A percentile compares a stretch with the other conserved stretches of the same genome.
Conservation (phyloP, 2,329 filamentous ascomycete species). For the Elsinoe batatas region DNA sequence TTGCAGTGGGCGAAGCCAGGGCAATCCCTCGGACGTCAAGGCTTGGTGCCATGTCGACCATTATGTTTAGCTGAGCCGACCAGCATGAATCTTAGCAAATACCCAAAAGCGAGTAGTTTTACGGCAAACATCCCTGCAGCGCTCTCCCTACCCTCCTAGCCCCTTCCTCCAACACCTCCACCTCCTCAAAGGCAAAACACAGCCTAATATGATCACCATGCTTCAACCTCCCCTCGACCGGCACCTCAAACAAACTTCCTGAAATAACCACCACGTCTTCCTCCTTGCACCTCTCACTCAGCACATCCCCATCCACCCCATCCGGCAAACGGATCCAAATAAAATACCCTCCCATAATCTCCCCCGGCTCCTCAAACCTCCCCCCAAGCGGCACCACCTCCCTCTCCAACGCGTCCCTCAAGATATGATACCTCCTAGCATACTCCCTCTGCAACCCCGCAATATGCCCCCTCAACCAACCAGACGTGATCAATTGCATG, state of each 20-base stretch:
- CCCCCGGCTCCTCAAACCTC: slow-evolving; percentile 33
- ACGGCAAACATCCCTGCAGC: background rate
- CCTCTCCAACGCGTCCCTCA: slow-evolving; percentile 50
- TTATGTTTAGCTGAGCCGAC: too few species aligned
- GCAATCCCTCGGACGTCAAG: too few species aligned
- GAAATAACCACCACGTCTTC: slow-evolving; percentile 59
- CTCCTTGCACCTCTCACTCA: slow-evolving; percentile 48
- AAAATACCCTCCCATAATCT: slow-evolving; percentile 71
- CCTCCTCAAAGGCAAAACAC: slow-evolving; percentile 65
- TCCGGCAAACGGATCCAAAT: slow-evolving; percentile 63
- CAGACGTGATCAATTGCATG: slow-evolving; percentile 43
- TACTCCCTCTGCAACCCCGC: slow-evolving; percentile 47
- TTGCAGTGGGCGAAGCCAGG: too few species aligned
- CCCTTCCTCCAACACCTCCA: slow-evolving; percentile 56
- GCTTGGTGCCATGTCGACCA: too few species aligned
- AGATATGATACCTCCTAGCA: slow-evolving; percentile 40
- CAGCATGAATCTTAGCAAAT: too few species aligned
- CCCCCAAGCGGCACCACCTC: slow-evolving; percentile 56
- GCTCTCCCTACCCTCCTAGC: slow-evolving; percentile 29
- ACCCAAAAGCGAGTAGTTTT: background rate
- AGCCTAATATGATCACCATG: slow-evolving; percentile 55
- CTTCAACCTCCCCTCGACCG: slow-evolving; percentile 36
- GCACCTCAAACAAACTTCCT: slow-evolving; percentile 58
- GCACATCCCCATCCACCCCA: slow-evolving; percentile 42
- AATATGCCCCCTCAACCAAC: slow-evolving; percentile 46